A percentile compares a stretch with the other conserved stretches of the same genome.
These are phyloP conservation scores for Inga leiocalycina DNA, from an alignment of 306 rosid genomes.

Conservation along the genomic window DNA sequence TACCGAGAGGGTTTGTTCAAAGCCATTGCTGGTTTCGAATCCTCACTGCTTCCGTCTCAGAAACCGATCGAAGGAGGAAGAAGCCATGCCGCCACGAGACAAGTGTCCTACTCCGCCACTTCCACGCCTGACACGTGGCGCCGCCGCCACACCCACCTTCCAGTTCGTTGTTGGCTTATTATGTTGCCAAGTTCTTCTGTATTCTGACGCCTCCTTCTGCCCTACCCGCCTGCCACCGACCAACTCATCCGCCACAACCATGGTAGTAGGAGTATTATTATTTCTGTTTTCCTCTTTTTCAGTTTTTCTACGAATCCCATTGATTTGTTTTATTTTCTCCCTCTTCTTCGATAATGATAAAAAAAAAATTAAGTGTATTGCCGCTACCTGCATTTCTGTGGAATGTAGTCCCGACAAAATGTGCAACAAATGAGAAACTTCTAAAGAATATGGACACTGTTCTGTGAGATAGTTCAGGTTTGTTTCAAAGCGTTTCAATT, in stretches of 20 bases:
- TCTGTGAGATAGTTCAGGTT: conserved; percentile 53
- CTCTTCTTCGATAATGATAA: not conserved
- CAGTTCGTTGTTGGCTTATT: not conserved
- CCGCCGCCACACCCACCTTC: conserved; percentile 20
- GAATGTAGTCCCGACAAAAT: conserved; percentile 20
- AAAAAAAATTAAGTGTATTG: not conserved
- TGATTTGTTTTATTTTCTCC: not conserved
- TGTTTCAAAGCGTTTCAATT: not conserved
- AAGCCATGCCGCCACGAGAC: conserved; percentile 41
- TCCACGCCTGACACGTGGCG: conserved; percentile 27
- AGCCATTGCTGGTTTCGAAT: not conserved
- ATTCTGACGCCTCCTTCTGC: conserved; percentile 4
- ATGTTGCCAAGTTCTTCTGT: conserved; percentile 16
- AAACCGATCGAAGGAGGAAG: not conserved
- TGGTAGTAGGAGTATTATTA: conserved; percentile 19
- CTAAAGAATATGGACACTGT: conserved; percentile 44
- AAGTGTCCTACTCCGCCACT: conserved; percentile 33
- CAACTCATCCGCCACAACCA: conserved; percentile 3
- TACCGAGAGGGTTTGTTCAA: not conserved
- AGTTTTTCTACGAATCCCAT: not conserved
- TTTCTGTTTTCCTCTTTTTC: not conserved
- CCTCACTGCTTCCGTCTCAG: not conserved
- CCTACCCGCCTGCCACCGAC: not conserved
- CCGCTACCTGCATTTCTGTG: not conserved
- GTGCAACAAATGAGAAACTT: conserved; percentile 46